phyloP scores from a whole-genome alignment of 2,329 filamentous ascomycete genomes.

The Pseudogymnoascus sp. region DNA sequence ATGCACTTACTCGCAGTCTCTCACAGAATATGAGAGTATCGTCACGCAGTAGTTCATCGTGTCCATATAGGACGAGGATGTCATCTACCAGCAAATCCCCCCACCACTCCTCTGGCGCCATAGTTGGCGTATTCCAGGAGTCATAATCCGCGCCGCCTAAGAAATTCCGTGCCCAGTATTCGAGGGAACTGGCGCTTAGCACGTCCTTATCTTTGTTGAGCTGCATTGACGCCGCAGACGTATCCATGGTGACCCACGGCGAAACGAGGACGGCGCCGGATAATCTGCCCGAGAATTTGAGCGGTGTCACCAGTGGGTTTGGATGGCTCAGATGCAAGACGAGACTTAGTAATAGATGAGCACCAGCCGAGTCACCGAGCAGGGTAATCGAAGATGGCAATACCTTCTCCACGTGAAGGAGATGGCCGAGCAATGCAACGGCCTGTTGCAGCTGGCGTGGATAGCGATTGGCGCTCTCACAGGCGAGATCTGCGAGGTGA shows the following conservation, averaged over 20 bases:
- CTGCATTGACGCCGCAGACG: conserved; percentile 34
- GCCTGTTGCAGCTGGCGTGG: conserved; percentile 43
- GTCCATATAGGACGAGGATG: conserved; percentile 47
- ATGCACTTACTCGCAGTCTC: conserved; percentile 18
- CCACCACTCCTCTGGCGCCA: conserved; percentile 48
- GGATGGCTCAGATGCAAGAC: conserved; percentile 49
- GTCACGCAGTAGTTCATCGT: conserved; percentile 49
- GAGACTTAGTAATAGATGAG: conserved; percentile 38
- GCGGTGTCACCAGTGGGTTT: conserved; percentile 42
- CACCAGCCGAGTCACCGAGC: conserved; percentile 47
- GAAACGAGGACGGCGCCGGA: conserved; percentile 46
- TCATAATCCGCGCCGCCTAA: conserved; percentile 35
- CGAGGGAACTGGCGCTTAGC: conserved; percentile 35
- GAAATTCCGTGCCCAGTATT: conserved; percentile 42
- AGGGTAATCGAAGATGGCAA: conserved; percentile 35
- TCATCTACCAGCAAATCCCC: conserved; percentile 39
- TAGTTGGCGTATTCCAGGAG: conserved; percentile 46
- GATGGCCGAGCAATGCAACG: conserved; percentile 35
- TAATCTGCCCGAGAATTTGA: conserved; percentile 37
- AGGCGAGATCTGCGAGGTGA: conserved; percentile 34
- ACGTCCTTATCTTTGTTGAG: conserved; percentile 45
- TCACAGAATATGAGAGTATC: conserved; percentile 43
- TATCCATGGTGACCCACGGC: conserved; percentile 50
- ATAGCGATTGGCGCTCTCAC: conserved; percentile 32
- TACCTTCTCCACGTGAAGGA: conserved; percentile 29